Percentiles rank a stretch among this genome's conserved stretches.
phyloP scores from a whole-genome alignment of 441 rosid species.

The Adansonia grandidieri region DNA sequence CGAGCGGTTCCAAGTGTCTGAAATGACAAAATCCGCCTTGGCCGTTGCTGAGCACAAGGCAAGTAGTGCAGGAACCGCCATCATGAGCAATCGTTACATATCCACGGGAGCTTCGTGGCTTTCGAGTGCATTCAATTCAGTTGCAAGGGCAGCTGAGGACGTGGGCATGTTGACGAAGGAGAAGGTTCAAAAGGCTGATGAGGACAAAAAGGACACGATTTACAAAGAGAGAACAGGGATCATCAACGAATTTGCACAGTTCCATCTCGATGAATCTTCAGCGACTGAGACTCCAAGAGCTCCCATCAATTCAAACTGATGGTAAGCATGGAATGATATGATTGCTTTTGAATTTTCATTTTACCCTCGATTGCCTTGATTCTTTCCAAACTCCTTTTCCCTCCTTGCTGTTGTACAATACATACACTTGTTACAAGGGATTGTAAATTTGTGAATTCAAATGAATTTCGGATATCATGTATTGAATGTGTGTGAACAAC shows the following conservation, averaged over 20 bases:
- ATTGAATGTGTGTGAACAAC: not conserved
- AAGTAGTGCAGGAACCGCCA: constrained; percentile 50
- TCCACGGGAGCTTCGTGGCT: constrained; percentile 68
- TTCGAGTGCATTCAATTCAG: constrained; percentile 52
- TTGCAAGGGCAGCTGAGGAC: constrained; percentile 55
- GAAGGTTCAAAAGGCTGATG: constrained; percentile 51
- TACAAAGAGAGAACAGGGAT: constrained; percentile 28
- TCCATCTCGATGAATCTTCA: constrained; percentile 35
- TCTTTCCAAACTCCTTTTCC: not conserved
- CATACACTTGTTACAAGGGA: not conserved
- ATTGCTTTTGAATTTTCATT: constrained; percentile 12
- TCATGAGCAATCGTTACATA: constrained; percentile 58
- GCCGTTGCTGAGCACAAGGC: constrained; percentile 63
- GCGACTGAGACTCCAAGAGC: constrained; percentile 41
- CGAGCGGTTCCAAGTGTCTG: constrained; percentile 56
- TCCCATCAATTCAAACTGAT: constrained; percentile 33
- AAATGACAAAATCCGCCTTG: constrained; percentile 57
- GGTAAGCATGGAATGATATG: constrained; percentile 32
- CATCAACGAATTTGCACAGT: constrained; percentile 27
- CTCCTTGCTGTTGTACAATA: constrained; percentile 11
- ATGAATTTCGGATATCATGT: not conserved
- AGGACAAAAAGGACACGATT: constrained; percentile 42
- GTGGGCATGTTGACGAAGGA: constrained; percentile 49
- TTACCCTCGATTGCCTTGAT: constrained; percentile 4
- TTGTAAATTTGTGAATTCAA: not conserved